Percentiles rank a stretch among this genome's conserved stretches.
Evolutionary conservation across 352 stramenopile genomes (phyloP).

Genomic region (Blastocystis sp.): DNA sequence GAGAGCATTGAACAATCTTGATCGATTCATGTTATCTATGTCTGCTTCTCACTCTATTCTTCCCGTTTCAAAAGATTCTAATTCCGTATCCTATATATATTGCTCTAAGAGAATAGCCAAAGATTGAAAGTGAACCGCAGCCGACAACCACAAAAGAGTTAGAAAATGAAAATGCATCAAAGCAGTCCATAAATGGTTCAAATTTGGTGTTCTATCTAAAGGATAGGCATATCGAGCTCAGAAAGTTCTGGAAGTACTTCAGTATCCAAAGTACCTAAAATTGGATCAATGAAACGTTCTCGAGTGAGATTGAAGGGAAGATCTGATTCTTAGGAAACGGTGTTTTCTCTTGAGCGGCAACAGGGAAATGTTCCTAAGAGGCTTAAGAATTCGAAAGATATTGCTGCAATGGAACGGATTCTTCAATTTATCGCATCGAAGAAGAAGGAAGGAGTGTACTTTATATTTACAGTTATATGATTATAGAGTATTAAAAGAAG

Average conservation of each 20-base stretch:
- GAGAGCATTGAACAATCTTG: too few species aligned
- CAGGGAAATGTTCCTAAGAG: conserved; percentile 3
- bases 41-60: too few species aligned
- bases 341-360: conserved; percentile 41
- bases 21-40: too few species aligned
- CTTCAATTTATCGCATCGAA: conserved; percentile 21
- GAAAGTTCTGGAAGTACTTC: not conserved
- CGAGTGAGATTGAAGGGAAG: not conserved
- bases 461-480: not conserved
- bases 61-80: too few species aligned
- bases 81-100: too few species aligned
- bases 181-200: not conserved
- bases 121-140: too few species aligned
- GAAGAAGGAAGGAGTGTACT: conserved; percentile 42
- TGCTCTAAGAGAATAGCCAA: too few species aligned
- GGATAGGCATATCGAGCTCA: not conserved
- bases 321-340: not conserved
- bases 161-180: too few species aligned
- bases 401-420: not conserved
- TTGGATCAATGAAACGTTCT: not conserved
- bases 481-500: conserved; percentile 25
- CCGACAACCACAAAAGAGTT: too few species aligned
- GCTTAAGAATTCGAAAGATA: not conserved
- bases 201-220: not conserved
- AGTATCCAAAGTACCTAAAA: not conserved